Evolutionary conservation across 768 basidiomycete genomes (phyloP).

Genomic region (Macrolepiota albuminosa): DNA sequence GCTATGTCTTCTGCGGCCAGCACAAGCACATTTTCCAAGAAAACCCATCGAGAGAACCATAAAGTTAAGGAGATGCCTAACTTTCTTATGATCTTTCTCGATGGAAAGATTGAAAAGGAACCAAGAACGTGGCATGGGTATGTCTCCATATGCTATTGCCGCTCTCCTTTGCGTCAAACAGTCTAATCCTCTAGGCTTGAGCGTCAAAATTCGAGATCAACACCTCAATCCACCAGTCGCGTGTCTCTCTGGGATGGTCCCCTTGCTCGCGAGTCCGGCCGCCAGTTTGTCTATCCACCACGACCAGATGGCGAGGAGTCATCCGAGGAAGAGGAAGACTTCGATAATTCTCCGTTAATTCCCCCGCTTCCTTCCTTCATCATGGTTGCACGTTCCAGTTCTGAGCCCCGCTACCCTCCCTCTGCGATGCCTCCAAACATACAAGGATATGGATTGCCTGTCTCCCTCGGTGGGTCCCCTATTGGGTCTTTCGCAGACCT

Average conservation of each 20-base stretch:
- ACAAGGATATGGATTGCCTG: slow-evolving; percentile 4
- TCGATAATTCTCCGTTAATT: slow-evolving; percentile 29
- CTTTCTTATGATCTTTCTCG: slow-evolving; percentile 35
- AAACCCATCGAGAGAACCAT: slow-evolving; percentile 16
- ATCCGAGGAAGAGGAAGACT: slow-evolving; percentile 21
- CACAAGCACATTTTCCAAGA: slow-evolving; percentile 10
- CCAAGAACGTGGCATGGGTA: slow-evolving; percentile 41
- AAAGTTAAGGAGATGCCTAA: slow-evolving; percentile 18
- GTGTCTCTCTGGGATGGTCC: slow-evolving; percentile 39
- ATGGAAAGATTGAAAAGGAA: slow-evolving; percentile 28
- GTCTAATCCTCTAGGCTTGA: slow-evolving; percentile 22
- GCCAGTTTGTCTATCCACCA: slow-evolving; percentile 11
- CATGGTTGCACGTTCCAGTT: slow-evolving; percentile 7
- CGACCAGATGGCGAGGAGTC: slow-evolving; percentile 22
- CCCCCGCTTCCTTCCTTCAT: slow-evolving; percentile 22
- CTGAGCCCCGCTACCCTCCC: slow-evolving; percentile 8
- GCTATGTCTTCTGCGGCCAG: slow-evolving; percentile 11
- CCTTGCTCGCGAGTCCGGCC: slow-evolving; percentile 26
- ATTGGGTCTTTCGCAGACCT: slow-evolving; percentile 11
- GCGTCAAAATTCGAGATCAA: slow-evolving; percentile 24
- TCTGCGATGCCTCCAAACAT: slow-evolving; percentile 3
- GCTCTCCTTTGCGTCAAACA: background rate
- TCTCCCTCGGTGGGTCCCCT: slow-evolving; percentile 7
- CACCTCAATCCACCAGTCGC: slow-evolving; percentile 21
- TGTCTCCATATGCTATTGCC: slow-evolving; percentile 7